A percentile compares a stretch with the other conserved stretches of the same genome.
Conservation (phyloP, 2,329 filamentous ascomycete genomes). For the Aureobasidium lini region DNA sequence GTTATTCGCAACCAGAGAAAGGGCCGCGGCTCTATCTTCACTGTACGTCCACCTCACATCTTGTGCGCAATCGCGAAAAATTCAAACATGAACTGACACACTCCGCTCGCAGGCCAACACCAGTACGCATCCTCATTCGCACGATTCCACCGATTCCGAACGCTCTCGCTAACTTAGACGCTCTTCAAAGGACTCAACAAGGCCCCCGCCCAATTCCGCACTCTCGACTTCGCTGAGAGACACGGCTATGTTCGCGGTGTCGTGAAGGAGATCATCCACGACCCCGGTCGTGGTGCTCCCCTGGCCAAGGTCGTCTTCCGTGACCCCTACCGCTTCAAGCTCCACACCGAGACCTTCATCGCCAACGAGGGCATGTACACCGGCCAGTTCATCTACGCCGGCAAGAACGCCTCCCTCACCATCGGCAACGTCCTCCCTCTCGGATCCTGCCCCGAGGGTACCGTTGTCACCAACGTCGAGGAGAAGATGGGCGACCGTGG, state of each 20-base stretch:
- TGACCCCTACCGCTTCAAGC: constrained; percentile 97
- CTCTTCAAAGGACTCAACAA: constrained; percentile 83
- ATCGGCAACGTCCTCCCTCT: constrained; percentile 97
- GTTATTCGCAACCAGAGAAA: constrained; percentile 70
- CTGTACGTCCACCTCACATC: constrained; percentile 25
- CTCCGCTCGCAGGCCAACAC: constrained; percentile 25
- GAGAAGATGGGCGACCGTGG: constrained; percentile 98
- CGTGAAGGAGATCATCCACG: constrained; percentile 99
- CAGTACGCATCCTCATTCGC: constrained; percentile 11
- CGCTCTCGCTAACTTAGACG: constrained; percentile 1
- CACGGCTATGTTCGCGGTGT: constrained; percentile 97
- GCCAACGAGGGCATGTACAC: constrained; percentile 99
- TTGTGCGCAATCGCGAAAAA: constrained; percentile 6
- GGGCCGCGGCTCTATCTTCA: constrained; percentile 73
- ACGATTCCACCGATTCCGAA: neutral
- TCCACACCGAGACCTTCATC: constrained; percentile 98
- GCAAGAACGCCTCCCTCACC: constrained; percentile 95
- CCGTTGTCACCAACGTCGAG: constrained; percentile 98
- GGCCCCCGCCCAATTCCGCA: constrained; percentile 90
- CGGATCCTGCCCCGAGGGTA: constrained; percentile 94
- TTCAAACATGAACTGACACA: constrained; percentile 31
- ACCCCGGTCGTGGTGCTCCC: constrained; percentile 94
- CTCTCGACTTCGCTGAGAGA: constrained; percentile 69
- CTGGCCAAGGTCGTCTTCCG: constrained; percentile 96
- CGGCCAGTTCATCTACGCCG: constrained; percentile 99